Evolutionary conservation across 1,139 yeast species (phyloP), one percentile per base, ranked within the genome.

Genomic region (Suhomyces atakaporum): DNA sequence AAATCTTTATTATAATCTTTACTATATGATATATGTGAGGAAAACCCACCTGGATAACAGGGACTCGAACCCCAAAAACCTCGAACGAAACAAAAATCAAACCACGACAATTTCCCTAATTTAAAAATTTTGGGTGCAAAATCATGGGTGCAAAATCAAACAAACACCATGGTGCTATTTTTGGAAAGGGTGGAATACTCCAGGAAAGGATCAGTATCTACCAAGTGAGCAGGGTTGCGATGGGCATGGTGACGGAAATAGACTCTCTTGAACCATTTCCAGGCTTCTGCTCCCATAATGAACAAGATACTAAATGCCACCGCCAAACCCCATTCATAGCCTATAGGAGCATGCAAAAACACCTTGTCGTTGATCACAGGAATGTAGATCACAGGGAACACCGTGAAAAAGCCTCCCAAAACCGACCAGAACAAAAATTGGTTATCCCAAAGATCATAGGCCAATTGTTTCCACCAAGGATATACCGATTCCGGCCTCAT

Each of bases 361-460:
- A 88, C 96, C 46, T 77, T 75, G 37, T 73, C 66, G 60, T 88
- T 88, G 53, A 88, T 86, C 16, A 85, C 96, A 2, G 96, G 96
- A 49, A 88, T 87, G 61, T 87, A 87, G 27, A 87, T 77, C 23
- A 86, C 84, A 20, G 96, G 96, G 74, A 88, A 83, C 7, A 84
- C 83, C 1, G 89, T 71, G 11, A 76, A 58, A 48, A 84, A 77
- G 1, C 95, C 96, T 21, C 77, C 70, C 32, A 84, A 56, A 29
- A 88, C 79, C 0, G 96, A 85, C 92, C 94, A 87, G 64, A 87
- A 84, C 54, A 88, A 69, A 47, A 88, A 80, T 60, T 83, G 79
- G 62, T 88, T 88, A 8, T 63, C 62, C 89, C 90, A 86, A 33
- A 87, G 63, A 56, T 84, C 92, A 42, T 60, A 67, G 38, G 79